Evolutionary conservation across 2,329 filamentous ascomycete species (phyloP), one percentile per base, ranked within the genome.

Genomic region (Chaetomium strumarium): DNA sequence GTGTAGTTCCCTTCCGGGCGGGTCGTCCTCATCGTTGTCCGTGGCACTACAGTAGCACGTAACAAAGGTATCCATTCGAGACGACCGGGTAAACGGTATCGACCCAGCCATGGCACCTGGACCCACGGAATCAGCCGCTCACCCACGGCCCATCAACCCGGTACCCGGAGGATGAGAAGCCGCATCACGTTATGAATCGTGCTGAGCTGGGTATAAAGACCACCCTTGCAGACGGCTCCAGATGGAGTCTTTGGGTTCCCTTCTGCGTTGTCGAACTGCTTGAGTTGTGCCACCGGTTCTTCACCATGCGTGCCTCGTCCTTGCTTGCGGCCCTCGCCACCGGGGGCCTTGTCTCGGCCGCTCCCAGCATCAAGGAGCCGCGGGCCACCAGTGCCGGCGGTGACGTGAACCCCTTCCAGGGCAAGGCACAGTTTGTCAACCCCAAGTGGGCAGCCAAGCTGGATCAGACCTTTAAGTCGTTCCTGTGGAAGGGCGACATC

Each of bases 381-480:
- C n/a, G 10, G 40, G 13, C 17, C 16, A 38, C 36, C 31, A 51
- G 13, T 29, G 49, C 24, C 24, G 24, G 24, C 24, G 24, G 31
- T 29, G 54, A 55, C 29, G 51, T 61, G 46, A 72, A 74, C 51
- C 71, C 79, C 0, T 80, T 82, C 61, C 53, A 66, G 1, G 72
- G 72, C 53, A 74, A 72, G 57, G 72, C 68, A 7, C 65, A 79
- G 24, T 78, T 75, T 59, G 70, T 68, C 55, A 75, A 75, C 63
- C 68, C 70, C n/a, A 58, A 58, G 17, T 76, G 73, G 62, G 66
- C 70, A 12, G 55, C 50, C n/a, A 70, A 74, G 62, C 66, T 76
- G 33, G 65, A 71, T 24, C 54, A 67, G 50, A 73, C 73, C 14
- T 58, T 68, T 51, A 58, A 62, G 2, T 59, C 66, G 19, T 74